These are phyloP conservation scores for Mallotus nudiflorus DNA, from an alignment of 345 rosid species.

Conservation along the genomic window DNA sequence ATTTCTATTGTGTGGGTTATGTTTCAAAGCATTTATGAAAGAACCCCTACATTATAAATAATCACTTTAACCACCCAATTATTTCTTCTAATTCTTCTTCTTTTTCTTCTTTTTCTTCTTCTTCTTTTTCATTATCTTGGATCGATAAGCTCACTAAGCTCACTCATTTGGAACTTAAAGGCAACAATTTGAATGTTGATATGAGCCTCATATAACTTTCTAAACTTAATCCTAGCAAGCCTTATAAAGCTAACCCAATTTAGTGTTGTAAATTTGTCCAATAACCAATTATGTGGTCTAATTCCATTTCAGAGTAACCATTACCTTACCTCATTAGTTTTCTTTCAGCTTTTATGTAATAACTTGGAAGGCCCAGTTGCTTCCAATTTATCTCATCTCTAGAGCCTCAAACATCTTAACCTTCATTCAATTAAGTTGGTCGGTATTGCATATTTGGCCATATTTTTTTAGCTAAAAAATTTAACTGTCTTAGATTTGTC, in stretches of 20 bases:
- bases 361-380: not conserved
- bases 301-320: too few species aligned
- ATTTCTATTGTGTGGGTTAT: too few species aligned
- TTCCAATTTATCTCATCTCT: not conserved
- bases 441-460: constrained; percentile 7
- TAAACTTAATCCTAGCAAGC: not conserved
- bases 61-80: not conserved
- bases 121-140: too few species aligned
- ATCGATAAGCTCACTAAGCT: not conserved
- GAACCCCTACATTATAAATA: not conserved
- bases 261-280: too few species aligned
- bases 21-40: too few species aligned
- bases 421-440: constrained; percentile 13
- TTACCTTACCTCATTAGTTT: not conserved
- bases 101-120: too few species aligned
- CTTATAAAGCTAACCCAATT: constrained; percentile 5
- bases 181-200: not conserved
- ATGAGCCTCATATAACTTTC: constrained; percentile 13
- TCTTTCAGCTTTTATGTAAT: not conserved
- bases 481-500: not conserved
- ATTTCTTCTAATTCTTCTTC: too few species aligned
- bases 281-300: too few species aligned
- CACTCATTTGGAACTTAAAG: not conserved
- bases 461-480: not conserved
- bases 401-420: not conserved